These are phyloP conservation scores for Pestalotiopsis sp. DNA, from an alignment of 2,329 filamentous ascomycete species.

Conservation along the genomic window DNA sequence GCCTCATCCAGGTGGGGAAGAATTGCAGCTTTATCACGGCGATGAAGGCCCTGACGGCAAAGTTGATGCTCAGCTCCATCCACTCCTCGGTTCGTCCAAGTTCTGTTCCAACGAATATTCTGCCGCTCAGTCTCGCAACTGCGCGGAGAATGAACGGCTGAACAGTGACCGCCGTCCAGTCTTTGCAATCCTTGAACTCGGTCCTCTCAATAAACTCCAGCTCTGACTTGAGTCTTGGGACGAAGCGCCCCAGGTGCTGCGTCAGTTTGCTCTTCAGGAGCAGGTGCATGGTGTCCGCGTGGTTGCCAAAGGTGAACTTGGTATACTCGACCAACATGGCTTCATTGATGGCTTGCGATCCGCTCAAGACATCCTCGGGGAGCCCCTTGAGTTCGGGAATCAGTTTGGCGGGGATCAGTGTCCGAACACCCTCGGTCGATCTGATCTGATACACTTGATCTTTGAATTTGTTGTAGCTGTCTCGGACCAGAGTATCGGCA, in stretches of 20 bases:
- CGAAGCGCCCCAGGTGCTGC: conserved; percentile 48
- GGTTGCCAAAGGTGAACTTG: conserved; percentile 49
- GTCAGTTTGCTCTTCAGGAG: conserved; percentile 50
- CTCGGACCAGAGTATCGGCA: conserved; percentile 48
- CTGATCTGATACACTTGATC: conserved; percentile 54
- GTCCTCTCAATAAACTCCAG: conserved; percentile 47
- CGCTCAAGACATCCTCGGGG: conserved; percentile 51
- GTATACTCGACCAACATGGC: conserved; percentile 56
- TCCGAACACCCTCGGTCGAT: conserved; percentile 52
- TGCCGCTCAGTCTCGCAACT: conserved; percentile 56
- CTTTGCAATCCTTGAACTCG: conserved; percentile 53
- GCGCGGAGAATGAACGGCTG: conserved; percentile 54
- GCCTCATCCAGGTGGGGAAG: conserved; percentile 53
- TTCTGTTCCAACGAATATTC: conserved; percentile 53
- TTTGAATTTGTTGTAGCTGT: conserved; percentile 55
- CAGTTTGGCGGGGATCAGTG: conserved; percentile 47
- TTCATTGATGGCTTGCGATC: conserved; percentile 51
- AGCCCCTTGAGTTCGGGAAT: conserved; percentile 50
- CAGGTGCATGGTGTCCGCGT: conserved; percentile 46
- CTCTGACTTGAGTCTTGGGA: conserved; percentile 49
- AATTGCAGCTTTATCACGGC: conserved; percentile 53
- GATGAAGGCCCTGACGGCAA: conserved; percentile 51
- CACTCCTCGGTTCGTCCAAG: conserved; percentile 56
- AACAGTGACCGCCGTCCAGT: conserved; percentile 59
- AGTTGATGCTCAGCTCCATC: conserved; percentile 56